Evolutionary conservation across 768 basidiomycete genomes (phyloP).

Genomic region (Mycena filopes): DNA sequence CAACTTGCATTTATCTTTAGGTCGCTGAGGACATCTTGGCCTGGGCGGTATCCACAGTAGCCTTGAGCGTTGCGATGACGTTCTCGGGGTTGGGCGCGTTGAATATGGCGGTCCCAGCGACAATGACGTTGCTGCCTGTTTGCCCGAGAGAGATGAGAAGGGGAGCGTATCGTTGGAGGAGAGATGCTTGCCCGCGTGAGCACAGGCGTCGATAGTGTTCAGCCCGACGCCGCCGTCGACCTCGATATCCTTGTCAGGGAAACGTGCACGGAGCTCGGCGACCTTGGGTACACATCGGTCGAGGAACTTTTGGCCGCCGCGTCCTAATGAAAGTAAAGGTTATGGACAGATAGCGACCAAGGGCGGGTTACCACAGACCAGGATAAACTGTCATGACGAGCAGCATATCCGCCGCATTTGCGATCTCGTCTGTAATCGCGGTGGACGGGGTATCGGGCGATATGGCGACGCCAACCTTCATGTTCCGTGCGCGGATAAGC

Average conservation of each 20-base stretch:
- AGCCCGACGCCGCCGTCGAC: constrained; percentile 98
- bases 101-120: constrained; percentile 97
- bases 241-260: constrained; percentile 96
- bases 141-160: background rate
- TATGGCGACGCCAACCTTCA: constrained; percentile 97
- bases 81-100: constrained; percentile 79
- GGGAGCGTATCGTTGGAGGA: background rate
- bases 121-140: constrained; percentile 95
- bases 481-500: constrained; percentile 81
- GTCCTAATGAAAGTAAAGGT: constrained; percentile 56
- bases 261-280: constrained; percentile 86
- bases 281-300: constrained; percentile 95
- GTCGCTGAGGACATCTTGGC: constrained; percentile 45
- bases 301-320: constrained; percentile 96
- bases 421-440: constrained; percentile 88
- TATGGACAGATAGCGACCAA: background rate
- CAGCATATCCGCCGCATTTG: constrained; percentile 89
- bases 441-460: constrained; percentile 93
- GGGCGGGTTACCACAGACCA: constrained; percentile 53
- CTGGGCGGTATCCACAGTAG: constrained; percentile 75
- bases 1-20: constrained; percentile 25
- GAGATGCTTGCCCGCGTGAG: constrained; percentile 79
- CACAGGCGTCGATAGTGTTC: constrained; percentile 87
- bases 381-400: constrained; percentile 99
- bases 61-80: constrained; percentile 80